Evolutionary conservation across 2,329 filamentous ascomycete species (phyloP).

Genomic region (Phoma sp.): DNA sequence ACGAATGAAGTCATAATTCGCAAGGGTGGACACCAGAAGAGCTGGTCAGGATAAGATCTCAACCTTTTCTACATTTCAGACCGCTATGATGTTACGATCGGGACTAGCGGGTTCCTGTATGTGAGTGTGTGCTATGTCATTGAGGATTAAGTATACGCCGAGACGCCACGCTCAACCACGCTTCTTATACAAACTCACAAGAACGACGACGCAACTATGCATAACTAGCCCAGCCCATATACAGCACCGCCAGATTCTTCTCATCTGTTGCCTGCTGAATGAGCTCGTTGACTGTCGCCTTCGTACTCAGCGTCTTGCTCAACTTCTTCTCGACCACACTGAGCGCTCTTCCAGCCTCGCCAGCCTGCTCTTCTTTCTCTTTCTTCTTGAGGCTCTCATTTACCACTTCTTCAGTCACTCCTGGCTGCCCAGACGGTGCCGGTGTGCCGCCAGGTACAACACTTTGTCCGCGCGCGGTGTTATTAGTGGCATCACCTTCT

Average conservation of each 20-base stretch:
- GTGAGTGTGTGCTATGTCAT: too few species aligned
- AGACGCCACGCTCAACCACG: not conserved
- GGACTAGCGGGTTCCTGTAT: too few species aligned
- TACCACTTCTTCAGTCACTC: slow-evolving; percentile 28
- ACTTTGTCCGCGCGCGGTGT: slow-evolving; percentile 39
- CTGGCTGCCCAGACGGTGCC: slow-evolving; percentile 28
- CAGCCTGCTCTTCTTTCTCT: slow-evolving; percentile 63
- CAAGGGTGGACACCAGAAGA: too few species aligned
- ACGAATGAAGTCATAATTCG: too few species aligned
- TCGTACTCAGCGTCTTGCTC: slow-evolving; percentile 89
- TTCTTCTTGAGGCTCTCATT: slow-evolving; percentile 47
- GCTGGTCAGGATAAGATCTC: too few species aligned
- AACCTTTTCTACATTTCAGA: too few species aligned
- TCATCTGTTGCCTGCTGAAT: slow-evolving; percentile 97
- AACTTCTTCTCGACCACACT: slow-evolving; percentile 96
- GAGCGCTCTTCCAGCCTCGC: slow-evolving; percentile 89
- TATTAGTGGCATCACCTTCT: slow-evolving; percentile 63
- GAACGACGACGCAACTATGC: slow-evolving; percentile 24
- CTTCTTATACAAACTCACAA: not conserved
- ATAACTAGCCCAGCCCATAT: slow-evolving; percentile 49
- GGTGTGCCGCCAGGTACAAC: slow-evolving; percentile 39
- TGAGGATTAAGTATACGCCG: not conserved
- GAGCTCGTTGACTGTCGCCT: slow-evolving; percentile 93
- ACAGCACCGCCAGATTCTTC: slow-evolving; percentile 87
- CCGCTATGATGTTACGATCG: too few species aligned